Conservation (phyloP, 1,139 yeast species). For the Suhomyces panamericanus region DNA sequence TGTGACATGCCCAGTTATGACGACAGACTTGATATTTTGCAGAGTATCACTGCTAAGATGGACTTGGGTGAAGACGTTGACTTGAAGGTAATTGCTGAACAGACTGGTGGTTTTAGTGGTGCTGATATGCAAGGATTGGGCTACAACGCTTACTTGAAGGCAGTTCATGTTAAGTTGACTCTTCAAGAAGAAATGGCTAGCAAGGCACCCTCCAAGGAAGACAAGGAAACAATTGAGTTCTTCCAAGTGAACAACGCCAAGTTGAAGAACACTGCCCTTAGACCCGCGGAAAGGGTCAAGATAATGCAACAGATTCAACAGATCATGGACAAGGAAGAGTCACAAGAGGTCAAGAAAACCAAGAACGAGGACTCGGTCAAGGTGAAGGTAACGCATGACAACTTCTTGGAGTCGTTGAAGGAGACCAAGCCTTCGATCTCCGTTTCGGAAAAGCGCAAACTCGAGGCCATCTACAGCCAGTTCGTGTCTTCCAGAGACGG, state of each 20-base stretch:
- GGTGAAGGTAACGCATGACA: slow-evolving; percentile 48
- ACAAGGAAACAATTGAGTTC: slow-evolving; percentile 29
- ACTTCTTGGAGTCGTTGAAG: slow-evolving; percentile 61
- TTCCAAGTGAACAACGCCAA: slow-evolving; percentile 38
- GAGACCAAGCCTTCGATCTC: slow-evolving; percentile 92
- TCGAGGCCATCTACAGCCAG: slow-evolving; percentile 64
- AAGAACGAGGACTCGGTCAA: slow-evolving; percentile 18
- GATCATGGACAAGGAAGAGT: slow-evolving; percentile 23
- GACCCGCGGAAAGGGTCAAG: slow-evolving; percentile 47
- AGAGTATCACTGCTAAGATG: slow-evolving; percentile 61
- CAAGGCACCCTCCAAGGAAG: slow-evolving; percentile 16
- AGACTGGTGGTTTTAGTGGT: slow-evolving; percentile 81
- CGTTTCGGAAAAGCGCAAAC: slow-evolving; percentile 61
- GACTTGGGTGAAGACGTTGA: slow-evolving; percentile 50
- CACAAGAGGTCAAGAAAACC: slow-evolving; percentile 13
- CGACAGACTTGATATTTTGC: slow-evolving; percentile 74
- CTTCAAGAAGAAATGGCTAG: slow-evolving; percentile 33
- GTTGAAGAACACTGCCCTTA: slow-evolving; percentile 31
- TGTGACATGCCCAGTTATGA: slow-evolving; percentile 80
- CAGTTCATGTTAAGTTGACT: slow-evolving; percentile 77
- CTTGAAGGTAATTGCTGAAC: slow-evolving; percentile 54
- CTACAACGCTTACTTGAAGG: slow-evolving; percentile 87
- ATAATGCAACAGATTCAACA: slow-evolving; percentile 50
- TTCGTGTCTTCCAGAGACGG: slow-evolving; percentile 84
- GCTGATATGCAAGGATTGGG: slow-evolving; percentile 94